These are phyloP conservation scores for Tremella mesenterica DNA, from an alignment of 768 basidiomycete genomes.

Conservation along the genomic window DNA sequence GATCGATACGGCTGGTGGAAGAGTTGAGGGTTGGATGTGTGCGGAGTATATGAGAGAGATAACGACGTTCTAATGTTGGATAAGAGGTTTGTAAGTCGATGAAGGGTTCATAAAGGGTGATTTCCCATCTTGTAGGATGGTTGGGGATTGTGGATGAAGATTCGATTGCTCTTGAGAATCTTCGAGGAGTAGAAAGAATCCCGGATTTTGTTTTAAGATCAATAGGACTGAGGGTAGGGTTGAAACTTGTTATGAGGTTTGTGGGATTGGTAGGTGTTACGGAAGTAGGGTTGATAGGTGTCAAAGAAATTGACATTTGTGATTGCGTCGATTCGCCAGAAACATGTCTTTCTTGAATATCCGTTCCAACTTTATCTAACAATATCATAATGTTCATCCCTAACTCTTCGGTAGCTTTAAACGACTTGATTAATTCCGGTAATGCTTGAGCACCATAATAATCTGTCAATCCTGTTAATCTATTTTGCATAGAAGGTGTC, in stretches of 20 bases:
- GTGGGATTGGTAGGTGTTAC: conserved; percentile 10
- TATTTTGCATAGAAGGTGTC: conserved; percentile 70
- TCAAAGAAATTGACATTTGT: neutral
- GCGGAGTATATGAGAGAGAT: conserved; percentile 47
- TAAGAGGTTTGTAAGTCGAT: conserved; percentile 84
- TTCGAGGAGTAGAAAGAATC: conserved; percentile 12
- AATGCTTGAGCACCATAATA: conserved; percentile 59
- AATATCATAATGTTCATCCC: conserved; percentile 63
- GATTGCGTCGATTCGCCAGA: conserved; percentile 11
- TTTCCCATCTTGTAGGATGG: conserved; percentile 61
- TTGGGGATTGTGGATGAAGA: neutral
- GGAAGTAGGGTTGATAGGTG: conserved; percentile 4
- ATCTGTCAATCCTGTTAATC: conserved; percentile 62
- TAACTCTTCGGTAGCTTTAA: conserved; percentile 74
- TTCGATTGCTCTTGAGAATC: conserved; percentile 30
- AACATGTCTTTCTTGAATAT: conserved; percentile 27
- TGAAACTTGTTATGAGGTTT: conserved; percentile 2
- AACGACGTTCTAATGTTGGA: conserved; percentile 62
- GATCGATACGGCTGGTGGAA: conserved; percentile 13
- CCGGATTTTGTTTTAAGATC: conserved; percentile 3
- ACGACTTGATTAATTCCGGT: conserved; percentile 60
- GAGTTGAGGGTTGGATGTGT: conserved; percentile 14
- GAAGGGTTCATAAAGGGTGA: conserved; percentile 86
- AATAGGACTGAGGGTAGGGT: no score
- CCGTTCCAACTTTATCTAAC: conserved; percentile 59